Conservation (phyloP, 495 filamentous ascomycete genomes). For the Bombardia bombarda region DNA sequence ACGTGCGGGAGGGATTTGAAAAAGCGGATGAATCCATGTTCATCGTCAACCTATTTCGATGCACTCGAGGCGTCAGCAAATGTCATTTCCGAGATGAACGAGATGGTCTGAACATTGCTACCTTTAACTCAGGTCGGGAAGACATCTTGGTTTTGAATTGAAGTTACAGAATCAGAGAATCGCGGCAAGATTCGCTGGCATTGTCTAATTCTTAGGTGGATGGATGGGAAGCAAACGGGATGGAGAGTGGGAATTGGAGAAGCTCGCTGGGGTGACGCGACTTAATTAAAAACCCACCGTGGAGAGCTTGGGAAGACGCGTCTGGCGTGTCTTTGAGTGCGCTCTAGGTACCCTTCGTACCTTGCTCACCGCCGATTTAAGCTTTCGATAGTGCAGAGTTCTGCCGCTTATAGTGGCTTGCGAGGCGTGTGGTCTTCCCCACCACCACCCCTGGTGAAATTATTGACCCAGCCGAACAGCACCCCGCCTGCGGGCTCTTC, state of each 20-base stretch:
- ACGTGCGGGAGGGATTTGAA: slow-evolving; percentile 70
- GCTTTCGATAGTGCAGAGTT: no score
- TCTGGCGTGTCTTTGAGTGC: neutral
- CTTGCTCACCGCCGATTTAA: no score
- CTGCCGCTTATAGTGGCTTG: no score
- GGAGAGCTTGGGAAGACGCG: slow-evolving; percentile 1
- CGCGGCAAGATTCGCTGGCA: neutral
- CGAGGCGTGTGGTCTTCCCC: no score
- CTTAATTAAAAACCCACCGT: slow-evolving; percentile 1
- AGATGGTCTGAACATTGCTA: slow-evolving; percentile 19
- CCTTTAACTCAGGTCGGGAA: slow-evolving; percentile 87
- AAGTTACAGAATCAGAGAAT: neutral
- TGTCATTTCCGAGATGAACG: no score
- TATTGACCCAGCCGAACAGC: no score
- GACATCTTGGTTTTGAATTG: slow-evolving; percentile 51
- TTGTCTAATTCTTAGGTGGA: no score
- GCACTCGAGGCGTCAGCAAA: slow-evolving; percentile 7
- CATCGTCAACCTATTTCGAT: slow-evolving; percentile 75
- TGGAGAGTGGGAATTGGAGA: neutral
- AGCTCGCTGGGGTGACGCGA: slow-evolving; percentile 1
- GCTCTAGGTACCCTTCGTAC: no score
- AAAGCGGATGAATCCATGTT: slow-evolving; percentile 90
- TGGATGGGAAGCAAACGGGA: no score
- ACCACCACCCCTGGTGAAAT: no score
- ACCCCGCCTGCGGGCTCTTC: no score